phyloP scores from a whole-genome alignment of 2,329 filamentous ascomycete species.

The Monilinia polystroma region DNA sequence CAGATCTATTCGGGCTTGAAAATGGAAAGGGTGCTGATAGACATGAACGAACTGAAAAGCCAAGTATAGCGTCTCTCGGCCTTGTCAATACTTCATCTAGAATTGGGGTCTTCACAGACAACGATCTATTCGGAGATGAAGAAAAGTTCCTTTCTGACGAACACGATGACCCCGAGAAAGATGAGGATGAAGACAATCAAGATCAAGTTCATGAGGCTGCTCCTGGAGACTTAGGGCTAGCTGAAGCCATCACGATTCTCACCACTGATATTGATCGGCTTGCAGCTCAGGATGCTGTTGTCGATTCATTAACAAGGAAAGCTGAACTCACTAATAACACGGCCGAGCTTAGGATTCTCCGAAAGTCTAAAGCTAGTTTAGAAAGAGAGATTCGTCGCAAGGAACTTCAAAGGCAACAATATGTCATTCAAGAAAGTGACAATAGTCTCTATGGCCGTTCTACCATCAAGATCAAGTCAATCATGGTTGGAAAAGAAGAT shows the following conservation, averaged over 20 bases:
- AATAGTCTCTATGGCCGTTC: conserved; percentile 94
- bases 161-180: conserved; percentile 65
- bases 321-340: conserved; percentile 97
- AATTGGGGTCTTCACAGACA: conserved; percentile 88
- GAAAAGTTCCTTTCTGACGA: conserved; percentile 84
- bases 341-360: conserved; percentile 84
- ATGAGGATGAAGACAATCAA: conserved; percentile 59
- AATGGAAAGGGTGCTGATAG: conserved; percentile 52
- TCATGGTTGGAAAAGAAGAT: conserved; percentile 87
- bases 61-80: conserved; percentile 86
- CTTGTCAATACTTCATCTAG: conserved; percentile 84
- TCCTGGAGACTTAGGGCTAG: conserved; percentile 87
- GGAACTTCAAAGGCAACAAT: conserved; percentile 93
- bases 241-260: conserved; percentile 87
- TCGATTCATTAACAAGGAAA: conserved; percentile 88
- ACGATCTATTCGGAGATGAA: conserved; percentile 90
- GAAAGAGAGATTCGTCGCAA: conserved; percentile 91
- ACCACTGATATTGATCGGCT: conserved; percentile 89
- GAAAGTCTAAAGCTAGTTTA: conserved; percentile 90
- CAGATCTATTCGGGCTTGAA: conserved; percentile 45
- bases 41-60: conserved; percentile 58
- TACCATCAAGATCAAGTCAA: conserved; percentile 83
- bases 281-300: conserved; percentile 80
- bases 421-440: conserved; percentile 95
- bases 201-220: conserved; percentile 93